A percentile compares a stretch with the other conserved stretches of the same genome.
Conservation (phyloP, 2,329 filamentous ascomycete genomes). For the Exophiala mesophila region DNA sequence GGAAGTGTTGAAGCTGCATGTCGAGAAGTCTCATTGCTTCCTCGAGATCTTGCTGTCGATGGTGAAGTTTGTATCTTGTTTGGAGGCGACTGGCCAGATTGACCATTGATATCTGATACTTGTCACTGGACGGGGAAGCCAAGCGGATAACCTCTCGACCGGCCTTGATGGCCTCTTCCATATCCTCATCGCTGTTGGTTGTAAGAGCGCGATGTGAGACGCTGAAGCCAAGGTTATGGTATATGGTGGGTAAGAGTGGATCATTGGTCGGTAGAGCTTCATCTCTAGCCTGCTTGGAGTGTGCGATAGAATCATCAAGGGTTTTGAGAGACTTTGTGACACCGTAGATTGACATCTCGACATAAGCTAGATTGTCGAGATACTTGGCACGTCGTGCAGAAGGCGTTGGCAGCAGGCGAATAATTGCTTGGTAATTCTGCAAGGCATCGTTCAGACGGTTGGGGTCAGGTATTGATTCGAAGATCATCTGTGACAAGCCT, state of each 20-base stretch:
- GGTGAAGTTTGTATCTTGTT: background rate
- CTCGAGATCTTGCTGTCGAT: background rate
- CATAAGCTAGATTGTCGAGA: background rate
- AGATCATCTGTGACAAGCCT: background rate
- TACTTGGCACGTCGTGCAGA: background rate
- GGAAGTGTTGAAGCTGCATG: background rate
- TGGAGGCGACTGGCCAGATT: background rate
- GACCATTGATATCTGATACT: background rate
- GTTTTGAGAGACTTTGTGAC: background rate
- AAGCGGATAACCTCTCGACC: background rate
- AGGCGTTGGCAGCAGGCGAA: background rate
- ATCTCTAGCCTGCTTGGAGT: background rate
- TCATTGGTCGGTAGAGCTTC: background rate
- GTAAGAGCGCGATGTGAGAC: background rate
- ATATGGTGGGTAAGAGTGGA: background rate
- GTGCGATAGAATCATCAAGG: background rate
- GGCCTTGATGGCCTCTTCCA: background rate
- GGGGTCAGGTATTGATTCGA: background rate
- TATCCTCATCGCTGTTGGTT: background rate
- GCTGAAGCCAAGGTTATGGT: background rate
- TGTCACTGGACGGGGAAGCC: background rate
- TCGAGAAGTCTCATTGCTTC: background rate
- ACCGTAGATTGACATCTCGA: background rate
- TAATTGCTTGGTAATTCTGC: background rate
- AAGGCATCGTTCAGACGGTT: background rate